Evolutionary conservation across 1,139 yeast species (phyloP), one percentile per base, ranked within the genome.

Genomic region (Taiozyma sp.): DNA sequence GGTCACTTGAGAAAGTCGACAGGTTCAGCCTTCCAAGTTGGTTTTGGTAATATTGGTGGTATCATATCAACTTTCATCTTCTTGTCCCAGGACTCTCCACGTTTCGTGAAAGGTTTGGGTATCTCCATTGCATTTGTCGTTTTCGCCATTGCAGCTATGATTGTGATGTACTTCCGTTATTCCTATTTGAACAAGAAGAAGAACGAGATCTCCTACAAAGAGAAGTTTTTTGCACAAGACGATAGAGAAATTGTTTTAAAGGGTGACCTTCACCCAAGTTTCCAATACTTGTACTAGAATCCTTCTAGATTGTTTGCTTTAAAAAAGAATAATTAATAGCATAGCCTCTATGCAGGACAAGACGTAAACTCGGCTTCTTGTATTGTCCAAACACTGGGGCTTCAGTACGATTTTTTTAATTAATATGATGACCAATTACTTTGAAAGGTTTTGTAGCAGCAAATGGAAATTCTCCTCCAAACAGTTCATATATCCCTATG

Each of bases 11-110:
- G 92, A 65, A 83, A 84, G 59, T 75, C 87, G 36, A 84, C 85
- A 23, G 89, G 88, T 49, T 80, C 90, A 19, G 90, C 88, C 2
- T 83, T 84, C 76, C 87, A 84, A 62, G 79, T 87, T 58, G 95
- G 93, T 2, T 85, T 86, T 65, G 95, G 93, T 56, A 87, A 87
- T 68, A 83, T 85, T 63, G 95, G 95, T 55, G 95, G 93, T 62
- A 87, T 87, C 63, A 79, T 87, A 55, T 74, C 92, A 14, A 81
- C 91, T 2, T 71, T 84, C 51, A 71, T 75, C 51, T 70, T 70
- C 51, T 46, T 68, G 27, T 49, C 66, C 1, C 49, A 54, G 10
- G 72, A 70, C 34, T 61, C 69, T 46, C 73, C 73, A 48, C 58
- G 65, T 45, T 70, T 61, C 49, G 56, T 52, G 57, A 72, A 64